These are phyloP conservation scores for Apiotrichum montevideense DNA, from an alignment of 1,284 basidiomycete species.

Conservation along the genomic window DNA sequence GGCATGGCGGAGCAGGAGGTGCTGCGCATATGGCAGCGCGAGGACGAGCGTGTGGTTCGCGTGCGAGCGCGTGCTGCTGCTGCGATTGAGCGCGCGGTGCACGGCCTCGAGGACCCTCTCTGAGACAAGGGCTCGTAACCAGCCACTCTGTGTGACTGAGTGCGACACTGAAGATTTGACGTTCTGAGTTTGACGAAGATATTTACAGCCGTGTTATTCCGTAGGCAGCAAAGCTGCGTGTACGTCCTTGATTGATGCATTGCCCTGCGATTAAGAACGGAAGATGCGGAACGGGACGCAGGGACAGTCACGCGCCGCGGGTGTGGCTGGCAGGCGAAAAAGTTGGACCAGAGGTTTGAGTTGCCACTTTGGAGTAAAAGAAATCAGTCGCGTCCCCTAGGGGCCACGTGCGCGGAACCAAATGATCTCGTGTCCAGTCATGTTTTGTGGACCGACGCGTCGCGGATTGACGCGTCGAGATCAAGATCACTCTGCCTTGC, in stretches of 20 bases:
- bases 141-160: background rate
- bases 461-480: background rate
- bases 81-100: constrained; percentile 9
- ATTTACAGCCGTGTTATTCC: background rate
- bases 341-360: too few relatives aligned
- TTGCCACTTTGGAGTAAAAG: background rate
- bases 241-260: background rate
- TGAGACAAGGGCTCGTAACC: background rate
- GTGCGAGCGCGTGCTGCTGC: constrained; percentile 9
- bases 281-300: too few relatives aligned
- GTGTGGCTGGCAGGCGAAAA: too few relatives aligned
- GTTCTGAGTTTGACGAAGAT: background rate
- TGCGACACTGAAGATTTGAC: background rate
- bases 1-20: constrained; percentile 37
- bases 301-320: too few relatives aligned
- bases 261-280: background rate
- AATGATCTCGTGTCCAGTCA: background rate
- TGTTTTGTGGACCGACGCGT: background rate
- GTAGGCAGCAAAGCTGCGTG: background rate
- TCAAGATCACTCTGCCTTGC: too few relatives aligned
- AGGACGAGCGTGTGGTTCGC: constrained; percentile 22
- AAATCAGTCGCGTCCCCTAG: constrained; percentile 3
- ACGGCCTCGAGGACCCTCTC: constrained; percentile 5
- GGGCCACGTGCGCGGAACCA: background rate
- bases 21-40: constrained; percentile 28